Conservation (phyloP, 176 grass and related monocot genomes). For the Metroxylon sagu region DNA sequence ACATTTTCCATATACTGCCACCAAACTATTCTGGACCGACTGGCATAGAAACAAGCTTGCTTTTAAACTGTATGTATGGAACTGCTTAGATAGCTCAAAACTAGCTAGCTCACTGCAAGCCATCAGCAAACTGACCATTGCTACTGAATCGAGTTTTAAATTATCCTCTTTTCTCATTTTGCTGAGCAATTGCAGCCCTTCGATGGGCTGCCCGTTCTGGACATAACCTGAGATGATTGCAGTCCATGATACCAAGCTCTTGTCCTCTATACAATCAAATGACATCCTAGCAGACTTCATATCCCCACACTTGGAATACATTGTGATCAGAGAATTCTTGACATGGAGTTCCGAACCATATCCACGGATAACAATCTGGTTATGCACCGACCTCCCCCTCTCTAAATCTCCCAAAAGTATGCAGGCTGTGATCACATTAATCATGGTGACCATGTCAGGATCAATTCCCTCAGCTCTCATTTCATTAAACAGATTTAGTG, state of each 20-base stretch:
- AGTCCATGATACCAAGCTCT: slow-evolving; percentile 73
- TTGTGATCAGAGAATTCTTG: slow-evolving; percentile 55
- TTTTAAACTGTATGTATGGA: slow-evolving; percentile 56
- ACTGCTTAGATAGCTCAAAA: slow-evolving; percentile 43
- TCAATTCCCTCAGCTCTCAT: slow-evolving; percentile 50
- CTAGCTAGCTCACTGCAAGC: slow-evolving; percentile 46
- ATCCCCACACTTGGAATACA: slow-evolving; percentile 63
- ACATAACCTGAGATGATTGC: slow-evolving; percentile 51
- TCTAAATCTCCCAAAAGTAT: slow-evolving; percentile 41
- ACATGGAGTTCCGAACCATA: slow-evolving; percentile 35
- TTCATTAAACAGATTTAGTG: slow-evolving; percentile 37
- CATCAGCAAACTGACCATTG: slow-evolving; percentile 44
- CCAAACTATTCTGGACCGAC: slow-evolving; percentile 48
- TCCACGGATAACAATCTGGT: slow-evolving; percentile 33
- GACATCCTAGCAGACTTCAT: slow-evolving; percentile 36
- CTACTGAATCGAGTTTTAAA: slow-evolving; percentile 42
- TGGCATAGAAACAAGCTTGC: slow-evolving; percentile 44
- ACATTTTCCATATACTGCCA: slow-evolving; percentile 72
- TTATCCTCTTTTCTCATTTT: slow-evolving; percentile 42
- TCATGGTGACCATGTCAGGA: slow-evolving; percentile 49
- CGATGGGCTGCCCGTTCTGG: slow-evolving; percentile 40
- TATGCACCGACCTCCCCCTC: slow-evolving; percentile 45
- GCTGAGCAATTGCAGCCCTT: slow-evolving; percentile 48
- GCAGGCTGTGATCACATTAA: slow-evolving; percentile 50
- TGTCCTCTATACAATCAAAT: slow-evolving; percentile 41